Base-by-base conservation (phyloP, 768 basidiomycete species). In the Lactifluus piperatus region DNA sequence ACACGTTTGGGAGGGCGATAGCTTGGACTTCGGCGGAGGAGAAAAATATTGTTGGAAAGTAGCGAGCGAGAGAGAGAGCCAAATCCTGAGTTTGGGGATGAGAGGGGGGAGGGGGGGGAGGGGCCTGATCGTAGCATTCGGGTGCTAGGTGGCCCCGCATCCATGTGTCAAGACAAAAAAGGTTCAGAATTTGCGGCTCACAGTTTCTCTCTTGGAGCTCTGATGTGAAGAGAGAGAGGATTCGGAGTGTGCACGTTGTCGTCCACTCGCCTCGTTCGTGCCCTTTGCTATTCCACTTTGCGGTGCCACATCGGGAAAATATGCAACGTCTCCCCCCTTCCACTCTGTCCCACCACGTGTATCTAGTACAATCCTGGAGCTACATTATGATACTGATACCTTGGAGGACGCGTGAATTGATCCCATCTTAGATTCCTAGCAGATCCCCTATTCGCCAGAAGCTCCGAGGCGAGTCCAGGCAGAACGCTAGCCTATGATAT, bases 291-390 rank as follows among this genome's bases (percentile, higher is more conserved):
- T 51, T 36, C 44, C 32, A 48, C 29, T 22, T 39, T 24, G n/a
- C 24, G 18, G 58, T 47, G n/a, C 47, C 52, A 20, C 39, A 59
- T 59, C 46, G 53, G 39, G 39, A 34, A 32, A 57, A 57, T 13
- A 34, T 30, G 51, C 44, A 41, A 10, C 13, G 27, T 24, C 26
- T 54, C 18, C 24, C 18, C 24, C 20, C 29, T 22, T 34, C 37
- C 36, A 36, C n/a, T 54, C 44, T 10, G n/a, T 47, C 30, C 39
- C 45, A 26, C 39, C 45, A 26, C 20, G 30, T 36, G 51, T 16
- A 58, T 34, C 5, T n/a, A 16, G 27, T 20, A 22, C 11, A 54
- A 24, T 5, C 52, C n/a, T 34, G 36, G 51, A 36, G 47, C 7
- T 47, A 49, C 27, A 13, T 26, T 16, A 27, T 29, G 24, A 41